Conservation (phyloP, 495 filamentous ascomycete genomes). For the Trichoderma asperelloides region DNA sequence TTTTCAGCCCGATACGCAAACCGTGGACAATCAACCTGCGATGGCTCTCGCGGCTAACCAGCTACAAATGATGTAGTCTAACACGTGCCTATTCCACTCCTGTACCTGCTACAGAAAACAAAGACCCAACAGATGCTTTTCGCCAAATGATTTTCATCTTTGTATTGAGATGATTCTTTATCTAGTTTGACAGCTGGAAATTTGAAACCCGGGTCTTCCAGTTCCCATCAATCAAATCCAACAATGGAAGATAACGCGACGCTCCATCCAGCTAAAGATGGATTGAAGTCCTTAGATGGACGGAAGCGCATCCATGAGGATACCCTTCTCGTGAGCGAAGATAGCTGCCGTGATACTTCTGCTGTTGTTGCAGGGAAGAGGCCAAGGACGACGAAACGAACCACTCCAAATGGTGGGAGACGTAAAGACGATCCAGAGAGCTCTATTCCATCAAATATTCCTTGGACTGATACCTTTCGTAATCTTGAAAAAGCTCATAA, state of each 20-base stretch:
- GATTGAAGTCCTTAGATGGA: neutral
- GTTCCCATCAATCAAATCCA: neutral
- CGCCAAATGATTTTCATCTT: neutral
- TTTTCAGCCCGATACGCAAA: neutral
- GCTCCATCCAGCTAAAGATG: neutral
- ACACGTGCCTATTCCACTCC: too few species aligned
- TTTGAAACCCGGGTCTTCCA: too few species aligned
- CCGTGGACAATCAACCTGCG: too few species aligned
- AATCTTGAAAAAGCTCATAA: constrained; percentile 66
- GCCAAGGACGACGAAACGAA: neutral
- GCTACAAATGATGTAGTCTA: too few species aligned
- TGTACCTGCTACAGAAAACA: too few species aligned
- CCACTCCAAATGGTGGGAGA: neutral
- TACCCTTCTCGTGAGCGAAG: neutral
- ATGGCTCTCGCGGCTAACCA: too few species aligned
- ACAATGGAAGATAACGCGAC: neutral
- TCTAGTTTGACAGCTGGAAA: neutral
- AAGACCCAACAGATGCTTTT: too few species aligned
- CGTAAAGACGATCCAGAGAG: neutral
- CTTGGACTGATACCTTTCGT: constrained; percentile 13
- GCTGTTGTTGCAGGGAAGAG: neutral
- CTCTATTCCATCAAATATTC: neutral
- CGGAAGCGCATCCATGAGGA: neutral
- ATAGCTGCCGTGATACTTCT: neutral
- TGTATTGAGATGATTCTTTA: neutral